These are phyloP conservation scores for Gautieria morchelliformis DNA, from an alignment of 768 basidiomycete species.

Conservation along the genomic window DNA sequence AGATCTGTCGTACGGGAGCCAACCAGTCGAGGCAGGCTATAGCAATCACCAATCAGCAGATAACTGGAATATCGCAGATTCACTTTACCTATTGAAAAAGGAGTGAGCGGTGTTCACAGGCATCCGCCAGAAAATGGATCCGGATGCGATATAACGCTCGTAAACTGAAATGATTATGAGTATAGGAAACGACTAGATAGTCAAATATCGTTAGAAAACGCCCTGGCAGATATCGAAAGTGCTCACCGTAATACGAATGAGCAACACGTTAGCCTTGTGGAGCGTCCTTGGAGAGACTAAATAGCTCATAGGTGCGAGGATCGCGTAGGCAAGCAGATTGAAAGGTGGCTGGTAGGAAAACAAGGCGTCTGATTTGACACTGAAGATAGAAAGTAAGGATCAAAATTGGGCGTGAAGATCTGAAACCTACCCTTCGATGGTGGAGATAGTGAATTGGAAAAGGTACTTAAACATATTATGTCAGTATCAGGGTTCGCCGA, in stretches of 20 bases:
- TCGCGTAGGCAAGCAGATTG: slow-evolving; percentile 69
- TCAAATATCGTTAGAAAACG: not conserved
- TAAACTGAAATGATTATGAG: slow-evolving; percentile 69
- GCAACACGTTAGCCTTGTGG: slow-evolving; percentile 78
- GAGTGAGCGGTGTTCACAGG: slow-evolving; percentile 43
- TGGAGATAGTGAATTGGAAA: slow-evolving; percentile 79
- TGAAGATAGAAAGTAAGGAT: slow-evolving; percentile 18
- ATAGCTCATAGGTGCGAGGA: slow-evolving; percentile 75
- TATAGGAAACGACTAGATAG: slow-evolving; percentile 59
- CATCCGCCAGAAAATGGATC: slow-evolving; percentile 39
- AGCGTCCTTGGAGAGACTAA: slow-evolving; percentile 64
- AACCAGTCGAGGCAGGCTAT: slow-evolving; percentile 60
- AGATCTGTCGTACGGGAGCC: slow-evolving; percentile 53
- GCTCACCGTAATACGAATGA: slow-evolving; percentile 70
- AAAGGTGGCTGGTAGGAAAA: slow-evolving; percentile 92
- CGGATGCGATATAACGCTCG: slow-evolving; percentile 58
- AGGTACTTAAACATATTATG: slow-evolving; percentile 43
- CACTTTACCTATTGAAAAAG: slow-evolving; percentile 35
- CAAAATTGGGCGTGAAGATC: not conserved
- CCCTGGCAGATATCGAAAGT: slow-evolving; percentile 1
- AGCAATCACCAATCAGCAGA: not conserved
- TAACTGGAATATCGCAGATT: not conserved
- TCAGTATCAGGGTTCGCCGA: not conserved
- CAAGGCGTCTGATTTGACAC: slow-evolving; percentile 81
- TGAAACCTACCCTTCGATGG: slow-evolving; percentile 70